phyloP scores from a whole-genome alignment of 2,329 filamentous ascomycete genomes.

The Penicillium paneum region DNA sequence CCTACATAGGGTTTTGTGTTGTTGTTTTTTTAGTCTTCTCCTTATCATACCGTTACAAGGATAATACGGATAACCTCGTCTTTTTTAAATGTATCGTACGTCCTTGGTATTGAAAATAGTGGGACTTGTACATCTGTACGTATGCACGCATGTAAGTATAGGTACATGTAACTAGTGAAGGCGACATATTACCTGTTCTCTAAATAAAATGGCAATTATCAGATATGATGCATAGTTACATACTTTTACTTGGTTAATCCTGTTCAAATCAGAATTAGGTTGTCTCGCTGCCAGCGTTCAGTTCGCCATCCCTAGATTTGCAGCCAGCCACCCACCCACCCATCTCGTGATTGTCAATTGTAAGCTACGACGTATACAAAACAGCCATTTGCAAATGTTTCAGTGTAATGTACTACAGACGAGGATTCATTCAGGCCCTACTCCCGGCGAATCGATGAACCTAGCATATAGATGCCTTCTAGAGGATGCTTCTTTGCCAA shows the following conservation, averaged over 20 bases:
- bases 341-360: not conserved
- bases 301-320: not conserved
- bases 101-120: too few species aligned
- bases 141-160: too few species aligned
- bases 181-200: not conserved
- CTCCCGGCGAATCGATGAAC: conserved; percentile 2
- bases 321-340: too few species aligned
- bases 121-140: too few species aligned
- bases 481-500: conserved; percentile 5
- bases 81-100: too few species aligned
- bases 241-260: not conserved
- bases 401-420: not conserved
- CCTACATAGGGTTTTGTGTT: too few species aligned
- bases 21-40: too few species aligned
- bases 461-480: conserved; percentile 3
- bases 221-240: too few species aligned
- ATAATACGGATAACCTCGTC: too few species aligned
- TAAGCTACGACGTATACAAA: not conserved
- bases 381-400: not conserved
- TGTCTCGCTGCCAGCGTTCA: not conserved
- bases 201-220: not conserved
- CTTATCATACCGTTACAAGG: too few species aligned
- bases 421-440: not conserved
- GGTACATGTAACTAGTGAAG: too few species aligned
- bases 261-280: not conserved